Percentiles rank a stretch among this genome's conserved stretches.
These are phyloP conservation scores for Atalantia buxifolia DNA, from an alignment of 345 rosid species.

Conservation along the genomic window DNA sequence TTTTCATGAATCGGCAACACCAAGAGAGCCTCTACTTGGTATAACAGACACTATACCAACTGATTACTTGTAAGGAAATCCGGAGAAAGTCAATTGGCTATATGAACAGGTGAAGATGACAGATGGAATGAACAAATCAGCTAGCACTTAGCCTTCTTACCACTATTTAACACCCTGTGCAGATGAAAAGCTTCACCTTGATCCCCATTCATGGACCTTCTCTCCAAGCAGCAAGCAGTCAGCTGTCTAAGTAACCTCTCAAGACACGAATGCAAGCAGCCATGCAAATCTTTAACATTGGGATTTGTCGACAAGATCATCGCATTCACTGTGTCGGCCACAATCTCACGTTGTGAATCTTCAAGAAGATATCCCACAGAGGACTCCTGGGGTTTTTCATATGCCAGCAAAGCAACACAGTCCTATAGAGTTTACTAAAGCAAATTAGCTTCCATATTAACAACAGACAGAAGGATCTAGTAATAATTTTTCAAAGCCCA, in stretches of 20 bases:
- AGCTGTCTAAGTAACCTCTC: slow-evolving; percentile 84
- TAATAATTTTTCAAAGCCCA: not conserved
- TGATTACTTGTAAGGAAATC: not conserved
- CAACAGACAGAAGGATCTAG: not conserved
- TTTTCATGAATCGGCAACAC: no score
- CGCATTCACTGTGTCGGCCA: slow-evolving; percentile 84
- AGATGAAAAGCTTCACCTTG: slow-evolving; percentile 86
- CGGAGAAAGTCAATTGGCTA: not conserved
- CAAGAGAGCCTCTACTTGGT: no score
- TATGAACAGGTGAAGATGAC: not conserved
- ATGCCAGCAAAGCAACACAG: slow-evolving; percentile 80
- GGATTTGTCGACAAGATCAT: slow-evolving; percentile 74
- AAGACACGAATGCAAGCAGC: slow-evolving; percentile 59
- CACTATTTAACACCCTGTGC: slow-evolving; percentile 42
- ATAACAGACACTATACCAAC: not conserved
- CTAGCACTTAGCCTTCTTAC: slow-evolving; percentile 35
- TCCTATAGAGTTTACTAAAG: slow-evolving; percentile 40
- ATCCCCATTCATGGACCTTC: slow-evolving; percentile 64
- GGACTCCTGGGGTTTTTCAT: slow-evolving; percentile 65
- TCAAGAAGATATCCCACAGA: slow-evolving; percentile 66
- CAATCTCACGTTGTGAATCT: slow-evolving; percentile 78
- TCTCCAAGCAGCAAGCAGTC: slow-evolving; percentile 72
- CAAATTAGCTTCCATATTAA: slow-evolving; percentile 1
- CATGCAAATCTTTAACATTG: slow-evolving; percentile 41
- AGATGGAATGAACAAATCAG: slow-evolving; percentile 2